A percentile compares a stretch with the other conserved stretches of the same genome.
These are phyloP conservation scores for Scheffersomyces insectosa DNA, from an alignment of 1,139 yeast species.

Conservation along the genomic window DNA sequence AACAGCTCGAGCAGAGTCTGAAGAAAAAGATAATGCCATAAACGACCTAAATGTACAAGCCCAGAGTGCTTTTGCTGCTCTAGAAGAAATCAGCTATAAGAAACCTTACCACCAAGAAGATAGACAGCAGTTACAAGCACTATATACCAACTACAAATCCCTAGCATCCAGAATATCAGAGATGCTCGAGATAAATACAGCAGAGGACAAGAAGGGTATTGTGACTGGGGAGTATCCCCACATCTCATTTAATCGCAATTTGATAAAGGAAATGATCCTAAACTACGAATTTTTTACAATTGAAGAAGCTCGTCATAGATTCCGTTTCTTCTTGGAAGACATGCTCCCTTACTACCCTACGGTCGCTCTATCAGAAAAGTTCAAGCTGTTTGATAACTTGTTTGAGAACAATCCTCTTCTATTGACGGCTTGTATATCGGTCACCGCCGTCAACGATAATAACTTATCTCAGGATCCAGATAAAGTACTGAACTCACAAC, in stretches of 20 bases:
- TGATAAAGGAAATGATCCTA: conserved; percentile 41
- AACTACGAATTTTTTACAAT: conserved; percentile 19
- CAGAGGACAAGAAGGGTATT: conserved; percentile 2
- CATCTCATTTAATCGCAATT: conserved; percentile 39
- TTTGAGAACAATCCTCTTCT: conserved; percentile 44
- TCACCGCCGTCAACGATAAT: conserved; percentile 49
- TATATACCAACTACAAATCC: conserved; percentile 14
- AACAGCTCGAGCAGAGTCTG: background rate
- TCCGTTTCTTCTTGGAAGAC: conserved; percentile 33
- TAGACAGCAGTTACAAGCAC: conserved; percentile 12
- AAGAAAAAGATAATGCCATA: conserved; percentile 20
- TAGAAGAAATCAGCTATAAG: conserved; percentile 10
- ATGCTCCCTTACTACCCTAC: conserved; percentile 52
- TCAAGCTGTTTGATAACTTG: conserved; percentile 38
- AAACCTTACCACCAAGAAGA: conserved; percentile 13
- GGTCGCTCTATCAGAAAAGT: conserved; percentile 36
- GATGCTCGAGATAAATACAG: conserved; percentile 8
- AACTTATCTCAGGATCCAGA: conserved; percentile 8
- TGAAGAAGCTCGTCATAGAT: conserved; percentile 33
- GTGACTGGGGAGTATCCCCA: conserved; percentile 28
- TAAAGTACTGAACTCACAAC: conserved; percentile 4
- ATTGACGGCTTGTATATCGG: conserved; percentile 48
- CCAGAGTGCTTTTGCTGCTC: conserved; percentile 16
- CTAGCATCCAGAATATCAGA: conserved; percentile 9
- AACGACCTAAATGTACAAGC: conserved; percentile 20